phyloP scores from a whole-genome alignment of 805 yeast genomes.

The Phaffomyces thermotolerans region DNA sequence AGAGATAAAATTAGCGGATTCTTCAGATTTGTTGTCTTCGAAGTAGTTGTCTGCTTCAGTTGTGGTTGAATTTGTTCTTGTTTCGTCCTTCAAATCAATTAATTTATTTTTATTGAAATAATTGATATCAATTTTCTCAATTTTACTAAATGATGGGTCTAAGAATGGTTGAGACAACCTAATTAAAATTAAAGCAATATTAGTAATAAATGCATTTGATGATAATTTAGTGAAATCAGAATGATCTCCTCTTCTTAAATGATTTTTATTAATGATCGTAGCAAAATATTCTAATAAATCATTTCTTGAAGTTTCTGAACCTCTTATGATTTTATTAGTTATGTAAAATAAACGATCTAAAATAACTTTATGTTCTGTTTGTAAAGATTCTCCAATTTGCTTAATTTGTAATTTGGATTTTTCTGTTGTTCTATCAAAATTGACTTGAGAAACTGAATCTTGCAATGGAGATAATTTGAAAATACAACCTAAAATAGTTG shows the following conservation, averaged over 20 bases:
- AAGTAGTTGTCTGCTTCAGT: slow-evolving; percentile 60
- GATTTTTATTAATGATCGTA: slow-evolving; percentile 70
- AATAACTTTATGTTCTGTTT: slow-evolving; percentile 53
- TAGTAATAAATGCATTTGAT: slow-evolving; percentile 76
- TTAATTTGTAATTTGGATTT: slow-evolving; percentile 37
- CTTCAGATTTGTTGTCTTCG: slow-evolving; percentile 30
- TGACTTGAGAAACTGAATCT: slow-evolving; percentile 41
- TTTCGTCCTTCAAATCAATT: slow-evolving; percentile 69
- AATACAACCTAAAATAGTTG: slow-evolving; percentile 71
- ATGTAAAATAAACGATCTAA: slow-evolving; percentile 62
- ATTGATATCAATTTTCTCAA: slow-evolving; percentile 69
- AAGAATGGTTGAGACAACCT: slow-evolving; percentile 80
- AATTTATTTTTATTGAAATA: slow-evolving; percentile 52
- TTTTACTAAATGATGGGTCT: slow-evolving; percentile 54
- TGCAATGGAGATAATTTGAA: slow-evolving; percentile 69
- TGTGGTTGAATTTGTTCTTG: slow-evolving; percentile 71
- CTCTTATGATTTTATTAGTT: slow-evolving; percentile 67
- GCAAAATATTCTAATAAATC: slow-evolving; percentile 65
- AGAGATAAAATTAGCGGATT: slow-evolving; percentile 72
- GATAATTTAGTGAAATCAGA: slow-evolving; percentile 61
- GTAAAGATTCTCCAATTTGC: slow-evolving; percentile 50
- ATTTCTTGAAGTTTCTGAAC: slow-evolving; percentile 56
- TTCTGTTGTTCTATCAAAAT: slow-evolving; percentile 28
- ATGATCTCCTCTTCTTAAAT: slow-evolving; percentile 80
- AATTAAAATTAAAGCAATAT: slow-evolving; percentile 59